These are phyloP conservation scores for Kodamaea arcana DNA, from an alignment of 1,139 yeast genomes.

Conservation along the genomic window DNA sequence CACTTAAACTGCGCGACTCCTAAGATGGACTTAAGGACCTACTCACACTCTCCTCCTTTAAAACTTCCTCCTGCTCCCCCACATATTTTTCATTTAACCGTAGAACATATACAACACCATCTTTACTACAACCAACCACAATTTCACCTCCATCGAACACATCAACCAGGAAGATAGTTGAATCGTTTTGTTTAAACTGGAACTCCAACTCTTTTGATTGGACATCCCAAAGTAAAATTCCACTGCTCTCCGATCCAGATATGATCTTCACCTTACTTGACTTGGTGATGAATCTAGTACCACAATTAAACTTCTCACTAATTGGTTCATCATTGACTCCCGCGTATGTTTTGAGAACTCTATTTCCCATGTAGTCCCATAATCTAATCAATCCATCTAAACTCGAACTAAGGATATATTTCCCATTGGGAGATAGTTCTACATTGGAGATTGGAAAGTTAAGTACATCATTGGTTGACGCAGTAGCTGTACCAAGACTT, in stretches of 20 bases:
- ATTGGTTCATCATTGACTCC: conserved; percentile 32
- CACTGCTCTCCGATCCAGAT: conserved; percentile 65
- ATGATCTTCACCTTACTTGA: conserved; percentile 41
- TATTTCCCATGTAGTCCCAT: conserved; percentile 80
- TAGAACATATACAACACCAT: conserved; percentile 24
- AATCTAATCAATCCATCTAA: conserved; percentile 73
- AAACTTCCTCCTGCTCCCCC: neutral
- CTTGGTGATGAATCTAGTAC: conserved; percentile 42
- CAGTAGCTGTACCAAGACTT: conserved; percentile 55
- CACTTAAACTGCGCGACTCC: too few relatives aligned
- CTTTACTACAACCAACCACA: conserved; percentile 36
- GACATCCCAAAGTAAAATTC: conserved; percentile 69
- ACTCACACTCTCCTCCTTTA: neutral
- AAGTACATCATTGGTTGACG: conserved; percentile 47
- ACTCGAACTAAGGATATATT: conserved; percentile 72
- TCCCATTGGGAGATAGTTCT: conserved; percentile 76
- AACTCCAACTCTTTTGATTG: conserved; percentile 56
- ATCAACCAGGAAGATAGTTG: conserved; percentile 50
- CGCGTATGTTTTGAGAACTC: conserved; percentile 70
- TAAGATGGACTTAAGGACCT: neutral
- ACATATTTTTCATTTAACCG: conserved; percentile 16
- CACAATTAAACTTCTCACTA: conserved; percentile 46
- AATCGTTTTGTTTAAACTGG: conserved; percentile 22
- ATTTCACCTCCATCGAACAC: conserved; percentile 29
- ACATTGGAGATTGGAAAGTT: conserved; percentile 71